A percentile compares a stretch with the other conserved stretches of the same genome.
Conservation (phyloP, 1,284 basidiomycete species). For the Naganishia sp. region DNA sequence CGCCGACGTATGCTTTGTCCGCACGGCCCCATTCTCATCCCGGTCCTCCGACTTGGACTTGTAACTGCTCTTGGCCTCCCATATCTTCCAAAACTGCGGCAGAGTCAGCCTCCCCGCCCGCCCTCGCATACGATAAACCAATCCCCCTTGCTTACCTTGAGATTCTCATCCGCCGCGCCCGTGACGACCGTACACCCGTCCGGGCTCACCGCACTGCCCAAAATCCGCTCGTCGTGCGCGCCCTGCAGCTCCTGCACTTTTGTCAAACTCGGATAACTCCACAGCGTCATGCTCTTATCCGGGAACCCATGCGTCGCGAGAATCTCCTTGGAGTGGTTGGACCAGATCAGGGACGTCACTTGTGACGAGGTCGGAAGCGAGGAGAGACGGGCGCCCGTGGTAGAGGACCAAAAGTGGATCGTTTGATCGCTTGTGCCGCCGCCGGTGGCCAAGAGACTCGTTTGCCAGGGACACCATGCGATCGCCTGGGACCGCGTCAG, state of each 20-base stretch:
- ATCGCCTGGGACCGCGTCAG: slow-evolving; percentile 64
- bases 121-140: background rate
- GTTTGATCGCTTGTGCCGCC: slow-evolving; percentile 94
- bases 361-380: slow-evolving; percentile 82
- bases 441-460: slow-evolving; percentile 85
- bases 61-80: slow-evolving; percentile 45
- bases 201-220: slow-evolving; percentile 81
- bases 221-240: slow-evolving; percentile 84
- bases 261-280: slow-evolving; percentile 62
- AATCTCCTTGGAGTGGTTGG: slow-evolving; percentile 85
- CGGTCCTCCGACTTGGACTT: slow-evolving; percentile 37
- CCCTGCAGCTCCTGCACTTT: slow-evolving; percentile 84
- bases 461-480: slow-evolving; percentile 97
- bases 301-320: slow-evolving; percentile 93
- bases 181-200: slow-evolving; percentile 87
- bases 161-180: slow-evolving; percentile 86
- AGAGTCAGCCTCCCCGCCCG: background rate
- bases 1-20: slow-evolving; percentile 17
- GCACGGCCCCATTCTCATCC: slow-evolving; percentile 31
- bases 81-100: slow-evolving; percentile 54
- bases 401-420: slow-evolving; percentile 90
- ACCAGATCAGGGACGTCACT: slow-evolving; percentile 89
- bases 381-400: slow-evolving; percentile 82
- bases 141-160: slow-evolving; percentile 60
- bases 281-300: slow-evolving; percentile 59